Conservation (phyloP, 2,329 filamentous ascomycete genomes). For the Ophiocordyceps camponoti-floridani region DNA sequence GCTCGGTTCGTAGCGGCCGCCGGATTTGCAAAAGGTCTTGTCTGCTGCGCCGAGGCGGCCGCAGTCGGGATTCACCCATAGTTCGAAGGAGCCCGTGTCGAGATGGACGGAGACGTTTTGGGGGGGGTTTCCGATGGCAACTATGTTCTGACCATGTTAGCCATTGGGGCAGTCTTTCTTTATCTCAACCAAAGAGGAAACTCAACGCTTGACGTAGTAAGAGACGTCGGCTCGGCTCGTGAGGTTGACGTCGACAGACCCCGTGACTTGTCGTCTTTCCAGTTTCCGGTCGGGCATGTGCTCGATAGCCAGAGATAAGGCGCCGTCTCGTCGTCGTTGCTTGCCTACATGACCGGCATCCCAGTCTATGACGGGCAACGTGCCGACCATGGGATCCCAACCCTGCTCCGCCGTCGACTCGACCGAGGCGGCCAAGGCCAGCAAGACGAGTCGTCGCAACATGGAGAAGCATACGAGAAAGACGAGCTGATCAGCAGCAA, state of each 20-base stretch:
- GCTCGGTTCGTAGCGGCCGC: slow-evolving; percentile 24
- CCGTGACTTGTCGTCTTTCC: not conserved
- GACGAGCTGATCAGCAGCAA: not conserved
- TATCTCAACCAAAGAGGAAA: not conserved
- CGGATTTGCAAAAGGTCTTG: slow-evolving; percentile 23
- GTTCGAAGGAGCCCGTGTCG: slow-evolving; percentile 41
- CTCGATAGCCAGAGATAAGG: not conserved
- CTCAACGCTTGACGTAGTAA: not conserved
- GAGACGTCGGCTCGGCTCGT: not conserved
- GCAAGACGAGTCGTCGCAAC: no score
- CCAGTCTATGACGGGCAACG: not conserved
- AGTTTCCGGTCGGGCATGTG: not conserved
- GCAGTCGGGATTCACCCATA: slow-evolving; percentile 45
- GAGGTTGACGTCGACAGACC: not conserved
- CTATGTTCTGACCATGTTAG: slow-evolving; percentile 1
- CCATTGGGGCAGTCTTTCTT: not conserved
- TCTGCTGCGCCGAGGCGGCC: slow-evolving; percentile 23
- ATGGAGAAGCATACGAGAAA: no score
- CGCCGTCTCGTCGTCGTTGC: not conserved
- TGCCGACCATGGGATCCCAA: not conserved
- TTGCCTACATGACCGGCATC: not conserved
- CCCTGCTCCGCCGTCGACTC: not conserved
- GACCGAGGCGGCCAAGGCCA: not conserved
- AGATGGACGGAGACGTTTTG: slow-evolving; percentile 36
- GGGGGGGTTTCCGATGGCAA: slow-evolving; percentile 34